Evolutionary conservation across 1,284 basidiomycete genomes (phyloP), one percentile per base, ranked within the genome.

Genomic region (Moesziomyces sp.): DNA sequence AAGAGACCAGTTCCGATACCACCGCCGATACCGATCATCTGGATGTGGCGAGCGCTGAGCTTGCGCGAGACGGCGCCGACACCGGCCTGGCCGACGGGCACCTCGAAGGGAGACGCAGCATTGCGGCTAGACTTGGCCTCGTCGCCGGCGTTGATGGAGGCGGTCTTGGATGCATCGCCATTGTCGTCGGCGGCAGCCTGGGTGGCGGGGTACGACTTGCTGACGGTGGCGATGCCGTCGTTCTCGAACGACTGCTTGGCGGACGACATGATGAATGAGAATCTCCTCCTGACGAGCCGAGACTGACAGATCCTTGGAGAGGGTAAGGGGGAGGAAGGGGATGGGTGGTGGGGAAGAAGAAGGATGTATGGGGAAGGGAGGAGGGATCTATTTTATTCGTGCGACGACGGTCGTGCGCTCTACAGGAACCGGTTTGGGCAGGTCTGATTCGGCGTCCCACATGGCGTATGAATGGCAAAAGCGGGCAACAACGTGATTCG

Each of bases 1-100:
- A 79, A 81, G 13, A 81, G 66, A 69, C 79, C 79, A 3, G 79
- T 81, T 11, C 79, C 79, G 26, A 81, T 79, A 52, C 76, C 76
- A 40, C 79, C 74, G 16, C 78, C 79, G 51, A 77, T 72, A 65
- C 72, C 76, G 35, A 77, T 77, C 76, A 77, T 77, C 52, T 76
- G 72, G 21, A 77, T 74, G 65, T 77, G 75, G 11, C 75, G 67
- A 14, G 45, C 50, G 43, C 24, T 45, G 35, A 77, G 68, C 34
- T 65, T 68, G 3, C 75, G 67, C 48, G 70, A 66, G 26, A 70
- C 68, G 3, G 52, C 53, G 18, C 72, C 72, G 18, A 75, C 72
- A 11, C 72, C 69, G 5, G 54, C 45, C 3, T 61, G 55, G 13
- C 71, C 71, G 7, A 57, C 60, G 14, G 64, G 70, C 24, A 73